Conservation (phyloP, 106 monocot species). For the Acorus gramineus region DNA sequence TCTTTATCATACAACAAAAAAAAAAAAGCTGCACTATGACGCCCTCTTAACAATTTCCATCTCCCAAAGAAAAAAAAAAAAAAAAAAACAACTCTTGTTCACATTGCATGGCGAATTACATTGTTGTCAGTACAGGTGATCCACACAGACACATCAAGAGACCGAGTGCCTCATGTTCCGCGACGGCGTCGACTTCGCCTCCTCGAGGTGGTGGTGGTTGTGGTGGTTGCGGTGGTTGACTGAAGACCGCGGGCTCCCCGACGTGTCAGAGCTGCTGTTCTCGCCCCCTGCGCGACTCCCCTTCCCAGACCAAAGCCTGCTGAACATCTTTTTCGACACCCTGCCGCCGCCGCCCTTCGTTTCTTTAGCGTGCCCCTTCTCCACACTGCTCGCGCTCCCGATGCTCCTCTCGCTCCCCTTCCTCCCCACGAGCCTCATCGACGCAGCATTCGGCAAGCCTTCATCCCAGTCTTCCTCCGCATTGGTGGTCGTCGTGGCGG, state of each 20-base stretch:
- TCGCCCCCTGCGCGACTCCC: constrained; percentile 17
- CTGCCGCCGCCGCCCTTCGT: constrained; percentile 15
- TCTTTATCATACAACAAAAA: no score
- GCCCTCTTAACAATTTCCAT: not conserved
- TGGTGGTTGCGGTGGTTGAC: constrained; percentile 4
- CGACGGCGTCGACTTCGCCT: constrained; percentile 42
- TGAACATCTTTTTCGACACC: constrained; percentile 48
- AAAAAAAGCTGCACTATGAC: no score
- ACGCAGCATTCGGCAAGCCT: not conserved
- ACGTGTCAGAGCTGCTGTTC: constrained; percentile 50
- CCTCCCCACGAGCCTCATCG: constrained; percentile 16
- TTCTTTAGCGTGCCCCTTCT: constrained; percentile 9
- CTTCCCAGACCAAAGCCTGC: constrained; percentile 54
- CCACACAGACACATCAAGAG: constrained; percentile 8
- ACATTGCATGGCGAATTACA: no score
- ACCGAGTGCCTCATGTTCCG: constrained; percentile 32
- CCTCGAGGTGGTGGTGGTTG: constrained; percentile 12
- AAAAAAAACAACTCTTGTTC: not conserved
- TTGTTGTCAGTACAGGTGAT: no score
- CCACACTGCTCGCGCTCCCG: constrained; percentile 23
- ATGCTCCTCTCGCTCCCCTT: constrained; percentile 27
- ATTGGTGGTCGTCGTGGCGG: constrained; percentile 29
- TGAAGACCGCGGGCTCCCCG: constrained; percentile 35
- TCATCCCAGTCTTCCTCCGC: constrained; percentile 46
- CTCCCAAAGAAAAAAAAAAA: constrained; percentile 1